Base-by-base conservation (phyloP, 805 yeast genomes). In the Barnettozyma sucrosica region DNA sequence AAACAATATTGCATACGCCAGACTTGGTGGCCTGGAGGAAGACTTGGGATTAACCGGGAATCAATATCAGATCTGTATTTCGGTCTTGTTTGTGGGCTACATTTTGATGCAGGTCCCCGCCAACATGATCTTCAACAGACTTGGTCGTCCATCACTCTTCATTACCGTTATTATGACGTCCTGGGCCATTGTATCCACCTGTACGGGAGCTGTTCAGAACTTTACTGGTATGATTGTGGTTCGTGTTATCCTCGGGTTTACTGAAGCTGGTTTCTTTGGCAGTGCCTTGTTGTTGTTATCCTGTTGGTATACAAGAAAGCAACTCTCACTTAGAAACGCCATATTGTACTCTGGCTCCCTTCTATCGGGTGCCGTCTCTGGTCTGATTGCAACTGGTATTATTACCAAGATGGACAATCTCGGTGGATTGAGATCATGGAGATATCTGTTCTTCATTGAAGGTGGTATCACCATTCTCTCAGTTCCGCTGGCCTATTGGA, bases 371-470 rank as follows among this genome's bases (percentile, higher is more conserved):
- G 81, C 81, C 1, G 72, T 76, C 51, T 67, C 79, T 16, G 81
- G 81, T 10, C 65, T 77, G 47, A 74, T 78, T 47, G 79, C 79
- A 11, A 75, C 77, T 28, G 83, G 79, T 32, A 76, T 77, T 43
- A 62, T 76, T 41, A 61, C 73, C 36, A 64, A 66, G 42, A 59
- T 71, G 64, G 72, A 71, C 45, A 71, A 73, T 7, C 50, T 45
- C 32, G 62, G 63, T 19, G 76, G 78, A 14, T 54, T 71, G 25
- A 62, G 70, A 42, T 67, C 74, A 11, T 79, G 83, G 83, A 66
- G 79, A 57, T 79, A 78, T 74, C 68, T 78, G 38, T 79, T 79
- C 53, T 65, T 77, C 43, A 73, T 79, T 40, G 82, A 77, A 59
- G 85, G 85, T 38, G 67, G 69, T 3, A 68, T 75, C 47, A 79